Base-by-base conservation (phyloP, 305 asterid species). In the Solanum hybrid region DNA sequence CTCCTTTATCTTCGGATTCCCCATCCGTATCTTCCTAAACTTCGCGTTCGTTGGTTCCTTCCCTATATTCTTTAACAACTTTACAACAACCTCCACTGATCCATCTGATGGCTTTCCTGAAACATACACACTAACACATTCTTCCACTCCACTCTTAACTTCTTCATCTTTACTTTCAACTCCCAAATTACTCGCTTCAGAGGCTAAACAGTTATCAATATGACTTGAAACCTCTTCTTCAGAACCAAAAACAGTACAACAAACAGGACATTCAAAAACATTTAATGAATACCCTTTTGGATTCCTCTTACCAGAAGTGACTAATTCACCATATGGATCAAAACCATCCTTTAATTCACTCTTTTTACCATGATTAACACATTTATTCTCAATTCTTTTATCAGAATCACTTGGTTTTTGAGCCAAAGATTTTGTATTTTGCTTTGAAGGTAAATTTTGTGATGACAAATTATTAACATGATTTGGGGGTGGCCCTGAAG, bases 1-100 rank as follows among this genome's bases (percentile, higher is more conserved):
- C 94, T 95, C 99, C 93, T 95, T 95, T 74, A 97, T 96, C 96
- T 97, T 97, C 1, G 95, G 96, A 93, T 97, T 97, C 89, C 97
- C 99, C 93, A 95, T 91, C 86, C 99, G 92, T 67, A 97, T 92
- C 93, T 94, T 97, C 94, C 99, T 95, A 93, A 95, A 97, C 94
- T 96, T 97, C 0, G 93, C 94, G 89, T 96, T 97, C 64, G 91
- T 97, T 1, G 98, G 99, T 78, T 97, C 99, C 87, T 88, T 95
- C 75, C 92, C 92, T 67, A 96, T 91, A 94, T 96, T 97, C 92
- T 90, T 94, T 92, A 97, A 92, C 81, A 97, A 91, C 89, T 93
- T 95, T 26, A 93, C 79, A 84, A 97, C 90, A 88, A 97, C 98
- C 90, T 97, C 98, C 46, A 90, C 88, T 7, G 98, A 94, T 31